Evolutionary conservation across 2,329 filamentous ascomycete genomes (phyloP).

Genomic region (Fusarium caatingaense): DNA sequence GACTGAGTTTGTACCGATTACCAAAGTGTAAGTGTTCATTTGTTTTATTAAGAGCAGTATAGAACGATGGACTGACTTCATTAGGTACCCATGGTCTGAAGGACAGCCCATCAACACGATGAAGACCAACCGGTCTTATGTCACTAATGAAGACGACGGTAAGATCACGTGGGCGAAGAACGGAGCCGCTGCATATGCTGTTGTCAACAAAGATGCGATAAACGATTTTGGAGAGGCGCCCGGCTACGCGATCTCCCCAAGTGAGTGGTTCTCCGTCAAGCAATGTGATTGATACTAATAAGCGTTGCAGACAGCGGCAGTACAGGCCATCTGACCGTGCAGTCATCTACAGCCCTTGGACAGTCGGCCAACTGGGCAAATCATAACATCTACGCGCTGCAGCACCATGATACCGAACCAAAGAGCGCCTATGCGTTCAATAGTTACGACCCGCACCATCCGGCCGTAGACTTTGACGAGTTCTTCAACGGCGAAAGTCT

Average conservation of each 20-base stretch:
- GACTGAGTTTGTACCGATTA: slow-evolving; percentile 46
- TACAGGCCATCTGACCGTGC: slow-evolving; percentile 58
- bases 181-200: slow-evolving; percentile 57
- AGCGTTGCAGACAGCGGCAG: slow-evolving; percentile 14
- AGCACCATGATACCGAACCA: slow-evolving; percentile 65
- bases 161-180: slow-evolving; percentile 63
- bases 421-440: slow-evolving; percentile 59
- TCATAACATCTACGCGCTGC: slow-evolving; percentile 63
- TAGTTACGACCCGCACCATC: slow-evolving; percentile 57
- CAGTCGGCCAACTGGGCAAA: slow-evolving; percentile 62
- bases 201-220: slow-evolving; percentile 62
- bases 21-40: slow-evolving; percentile 10
- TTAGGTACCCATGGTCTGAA: slow-evolving; percentile 58
- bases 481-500: slow-evolving; percentile 32
- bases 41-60: fast-evolving
- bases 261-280: neutral
- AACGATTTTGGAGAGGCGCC: slow-evolving; percentile 64
- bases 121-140: slow-evolving; percentile 57
- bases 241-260: slow-evolving; percentile 52
- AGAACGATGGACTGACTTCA: neutral
- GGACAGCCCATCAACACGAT: slow-evolving; percentile 62
- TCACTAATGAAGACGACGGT: slow-evolving; percentile 57
- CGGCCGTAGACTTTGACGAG: slow-evolving; percentile 42
- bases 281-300: neutral
- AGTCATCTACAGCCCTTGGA: slow-evolving; percentile 59